These are phyloP conservation scores for Citrus mangshanensis DNA, from an alignment of 345 rosid species.

Conservation along the genomic window DNA sequence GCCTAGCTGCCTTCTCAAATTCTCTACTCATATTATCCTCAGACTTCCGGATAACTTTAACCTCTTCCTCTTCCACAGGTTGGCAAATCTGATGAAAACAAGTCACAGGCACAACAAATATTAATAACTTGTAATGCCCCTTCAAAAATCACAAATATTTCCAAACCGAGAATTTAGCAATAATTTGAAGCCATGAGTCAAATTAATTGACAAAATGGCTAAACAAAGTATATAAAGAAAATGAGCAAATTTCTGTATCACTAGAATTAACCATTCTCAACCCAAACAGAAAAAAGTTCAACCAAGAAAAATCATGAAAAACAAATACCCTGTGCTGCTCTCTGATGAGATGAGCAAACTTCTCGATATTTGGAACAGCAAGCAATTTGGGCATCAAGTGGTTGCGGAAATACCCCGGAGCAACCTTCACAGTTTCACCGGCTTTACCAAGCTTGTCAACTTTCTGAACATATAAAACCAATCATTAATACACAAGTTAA, in stretches of 20 bases:
- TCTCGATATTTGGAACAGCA: constrained; percentile 91
- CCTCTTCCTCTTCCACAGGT: constrained; percentile 67
- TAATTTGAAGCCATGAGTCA: background rate
- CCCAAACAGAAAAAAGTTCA: background rate
- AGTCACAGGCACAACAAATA: background rate
- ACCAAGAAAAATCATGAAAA: background rate
- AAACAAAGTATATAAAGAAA: background rate
- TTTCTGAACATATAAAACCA: constrained; percentile 35
- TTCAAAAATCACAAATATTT: background rate
- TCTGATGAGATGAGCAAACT: constrained; percentile 76
- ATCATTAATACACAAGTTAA: background rate
- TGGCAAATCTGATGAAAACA: constrained; percentile 53
- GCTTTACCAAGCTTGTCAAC: constrained; percentile 96
- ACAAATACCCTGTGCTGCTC: constrained; percentile 81
- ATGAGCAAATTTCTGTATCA: background rate
- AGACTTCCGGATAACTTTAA: constrained; percentile 55
- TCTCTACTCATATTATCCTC: constrained; percentile 51
- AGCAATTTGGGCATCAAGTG: constrained; percentile 92
- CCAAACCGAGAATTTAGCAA: background rate
- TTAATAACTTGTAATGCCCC: background rate
- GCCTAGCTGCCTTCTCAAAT: constrained; percentile 79
- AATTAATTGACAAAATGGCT: background rate
- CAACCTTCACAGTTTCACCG: constrained; percentile 88
- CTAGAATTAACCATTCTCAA: background rate
- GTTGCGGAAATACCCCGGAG: constrained; percentile 91